These are phyloP conservation scores for Endotrypanum monterogeii DNA, from an alignment of 208 protist genomes.

Conservation along the genomic window DNA sequence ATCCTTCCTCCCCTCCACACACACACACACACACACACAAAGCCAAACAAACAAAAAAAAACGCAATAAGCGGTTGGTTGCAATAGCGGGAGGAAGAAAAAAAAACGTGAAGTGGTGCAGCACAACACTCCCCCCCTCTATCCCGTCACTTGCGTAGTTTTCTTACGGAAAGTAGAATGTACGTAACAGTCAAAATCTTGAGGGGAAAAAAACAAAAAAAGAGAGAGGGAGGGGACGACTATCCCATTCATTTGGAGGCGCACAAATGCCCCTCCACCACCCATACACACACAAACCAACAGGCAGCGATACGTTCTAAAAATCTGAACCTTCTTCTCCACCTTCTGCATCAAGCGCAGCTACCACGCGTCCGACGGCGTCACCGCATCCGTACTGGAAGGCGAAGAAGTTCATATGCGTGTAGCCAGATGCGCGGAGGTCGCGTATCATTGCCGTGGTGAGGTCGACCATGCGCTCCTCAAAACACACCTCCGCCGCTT, in stretches of 20 bases:
- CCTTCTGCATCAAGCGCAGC: conserved; percentile 16
- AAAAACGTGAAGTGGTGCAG: background rate
- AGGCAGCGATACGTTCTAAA: too few relatives aligned
- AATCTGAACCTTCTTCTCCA: background rate
- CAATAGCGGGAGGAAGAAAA: background rate
- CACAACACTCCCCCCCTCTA: too few relatives aligned
- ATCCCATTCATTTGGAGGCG: too few relatives aligned
- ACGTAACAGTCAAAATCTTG: too few relatives aligned
- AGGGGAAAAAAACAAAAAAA: too few relatives aligned
- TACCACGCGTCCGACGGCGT: conserved; percentile 32
- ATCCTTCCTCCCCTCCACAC: too few relatives aligned
- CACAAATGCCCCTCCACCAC: too few relatives aligned
- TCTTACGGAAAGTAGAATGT: too few relatives aligned
- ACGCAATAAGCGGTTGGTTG: background rate
- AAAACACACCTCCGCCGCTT: conserved; percentile 30
- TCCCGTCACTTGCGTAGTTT: too few relatives aligned
- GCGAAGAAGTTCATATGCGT: conserved; percentile 41
- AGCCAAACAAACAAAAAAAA: background rate
- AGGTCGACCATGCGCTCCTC: conserved; percentile 26
- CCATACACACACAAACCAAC: too few relatives aligned
- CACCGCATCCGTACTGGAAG: conserved; percentile 38
- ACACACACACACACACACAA: background rate
- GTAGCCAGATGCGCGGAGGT: conserved; percentile 27
- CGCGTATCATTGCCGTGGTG: conserved; percentile 25
- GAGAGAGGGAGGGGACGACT: too few relatives aligned